Base-by-base conservation (phyloP, 176 grass and related monocot species). In the Aegilops tauschii region DNA sequence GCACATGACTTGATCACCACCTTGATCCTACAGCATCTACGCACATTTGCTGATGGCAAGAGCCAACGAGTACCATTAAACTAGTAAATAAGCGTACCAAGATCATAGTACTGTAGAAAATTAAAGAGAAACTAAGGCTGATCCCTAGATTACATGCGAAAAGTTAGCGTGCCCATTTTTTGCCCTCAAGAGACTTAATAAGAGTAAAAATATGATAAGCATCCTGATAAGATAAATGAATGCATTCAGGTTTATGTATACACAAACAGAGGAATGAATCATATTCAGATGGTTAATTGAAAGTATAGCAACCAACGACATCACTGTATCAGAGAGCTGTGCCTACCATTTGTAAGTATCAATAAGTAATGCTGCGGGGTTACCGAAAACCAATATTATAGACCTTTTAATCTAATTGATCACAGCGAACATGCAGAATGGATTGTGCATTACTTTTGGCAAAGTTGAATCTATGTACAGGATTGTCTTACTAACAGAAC, bases 1-100 rank as follows among this genome's bases (percentile, higher is more conserved):
- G 0, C 73, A 83, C 56, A 87, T 65, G 25, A 83, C 6, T 56
- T 49, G 82, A 90, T 79, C 20, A 66, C 54, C 86, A 9, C 73
- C 86, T 72, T 66, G 37, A 83, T 79, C 45, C 63, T 18, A 32
- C 58, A 66, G 25, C 34, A 72, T 31, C 29, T 42, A 52, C 50
- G 39, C 49, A 90, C 23, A n/a, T 52, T 73, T 12, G 65, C 18
- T 69, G 18, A 21, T 20, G 11, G 49, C 61, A 61, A 74, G 17
- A 70, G 71, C 78, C 39, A 79, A 79, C 65, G 78, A 18, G 73
- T 65, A 78, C 40, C 16, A 34, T 58, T 49, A 78, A 77, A n/a
- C 42, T 85, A 78, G 30, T 78, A 54, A 85, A 77, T 14, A 16
- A 85, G 62, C 37, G 61, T 32, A 31, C 63, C 68, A 54, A 50